Base-by-base conservation (phyloP, 1,139 yeast genomes). In the Hyphopichia khmerensis region DNA sequence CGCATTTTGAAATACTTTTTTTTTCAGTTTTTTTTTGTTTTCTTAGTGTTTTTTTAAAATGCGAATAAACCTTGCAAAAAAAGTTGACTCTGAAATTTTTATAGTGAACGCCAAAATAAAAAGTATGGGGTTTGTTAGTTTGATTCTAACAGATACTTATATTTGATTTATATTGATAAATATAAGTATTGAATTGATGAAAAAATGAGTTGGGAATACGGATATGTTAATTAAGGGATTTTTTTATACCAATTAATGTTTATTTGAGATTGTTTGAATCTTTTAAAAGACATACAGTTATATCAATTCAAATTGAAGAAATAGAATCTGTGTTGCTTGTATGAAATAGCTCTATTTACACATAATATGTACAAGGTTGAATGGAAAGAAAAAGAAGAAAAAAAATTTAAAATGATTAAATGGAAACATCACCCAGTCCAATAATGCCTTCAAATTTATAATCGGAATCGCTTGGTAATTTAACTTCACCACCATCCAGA, bases 381-480 rank as follows among this genome's bases (percentile, higher is more conserved):
- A 31, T 16, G 33, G 6, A n/a, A n/a, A n/a, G n/a, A n/a, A n/a
- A n/a, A n/a, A n/a, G n/a, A n/a, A n/a, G n/a, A n/a, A n/a, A n/a
- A n/a, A n/a, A n/a, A n/a, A n/a, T n/a, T n/a, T n/a, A n/a, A n/a
- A n/a, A n/a, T n/a, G 17, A 44, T 52, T 63, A 73, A 49, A 72
- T 69, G 43, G 77, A 74, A 42, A 78, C 77, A 60, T 79, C 84
- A 47, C 84, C 84, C 47, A 60, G 63, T 43, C 80, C 84, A 41
- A 79, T 69, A 44, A 73, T 67, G 41, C 80, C 78, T 55, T 71
- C 77, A 39, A 64, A 67, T 43, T 66, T 64, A 57, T 71, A 72
- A 42, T 60, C 57, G 34, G 57, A 59, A 53, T 84, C 89, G 59
- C 89, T 81, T 41, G 95, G 93, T 39, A 78, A 67, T 40, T 68